phyloP scores from a whole-genome alignment of 768 basidiomycete genomes.

The Cantharellus cinnabarinus region DNA sequence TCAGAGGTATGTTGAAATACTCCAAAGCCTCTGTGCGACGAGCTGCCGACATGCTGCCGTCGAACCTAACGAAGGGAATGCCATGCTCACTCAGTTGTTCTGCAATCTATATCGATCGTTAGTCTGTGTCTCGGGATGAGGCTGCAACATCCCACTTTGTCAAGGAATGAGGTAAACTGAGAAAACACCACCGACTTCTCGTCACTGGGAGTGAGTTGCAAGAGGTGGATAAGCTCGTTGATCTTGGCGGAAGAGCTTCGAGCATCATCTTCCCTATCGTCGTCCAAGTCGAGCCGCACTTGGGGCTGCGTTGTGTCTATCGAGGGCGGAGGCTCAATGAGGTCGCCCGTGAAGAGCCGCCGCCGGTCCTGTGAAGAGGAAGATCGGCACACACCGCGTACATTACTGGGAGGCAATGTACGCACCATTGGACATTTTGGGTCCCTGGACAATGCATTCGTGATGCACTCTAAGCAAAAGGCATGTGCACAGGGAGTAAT shows the following conservation, averaged over 20 bases:
- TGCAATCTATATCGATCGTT: conserved; percentile 31
- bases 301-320: conserved; percentile 48
- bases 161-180: conserved; percentile 71
- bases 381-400: not conserved
- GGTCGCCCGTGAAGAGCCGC: conserved; percentile 28
- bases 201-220: conserved; percentile 40
- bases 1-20: conserved; percentile 25
- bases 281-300: conserved; percentile 13
- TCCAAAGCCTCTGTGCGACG: conserved; percentile 59
- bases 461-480: conserved; percentile 43
- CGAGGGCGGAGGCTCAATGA: conserved; percentile 43
- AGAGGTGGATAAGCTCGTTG: conserved; percentile 54
- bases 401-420: conserved; percentile 1
- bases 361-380: conserved; percentile 42
- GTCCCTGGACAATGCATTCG: conserved; percentile 34
- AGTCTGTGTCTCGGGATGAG: not conserved
- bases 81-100: conserved; percentile 18
- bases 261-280: conserved; percentile 20
- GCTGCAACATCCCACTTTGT: conserved; percentile 31
- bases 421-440: conserved; percentile 66
- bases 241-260: conserved; percentile 61
- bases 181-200: conserved; percentile 81
- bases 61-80: conserved; percentile 62
- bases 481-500: conserved; percentile 56
- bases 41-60: conserved; percentile 69